These are phyloP conservation scores for Lentithecium fluviatile DNA, from an alignment of 495 filamentous ascomycete genomes.

Conservation along the genomic window DNA sequence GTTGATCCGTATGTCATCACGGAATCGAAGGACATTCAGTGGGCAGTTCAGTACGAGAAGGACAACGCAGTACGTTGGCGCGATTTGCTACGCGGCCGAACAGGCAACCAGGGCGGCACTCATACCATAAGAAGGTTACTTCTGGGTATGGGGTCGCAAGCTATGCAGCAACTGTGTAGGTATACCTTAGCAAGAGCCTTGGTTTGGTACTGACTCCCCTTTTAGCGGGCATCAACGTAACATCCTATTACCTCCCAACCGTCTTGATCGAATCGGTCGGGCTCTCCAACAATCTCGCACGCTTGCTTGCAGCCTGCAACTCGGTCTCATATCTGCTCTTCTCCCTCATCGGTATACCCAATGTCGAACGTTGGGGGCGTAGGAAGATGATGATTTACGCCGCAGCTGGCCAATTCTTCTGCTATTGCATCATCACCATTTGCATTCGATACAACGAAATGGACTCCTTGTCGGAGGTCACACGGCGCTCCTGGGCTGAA, in stretches of 20 bases:
- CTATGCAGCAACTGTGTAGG: conserved; percentile 59
- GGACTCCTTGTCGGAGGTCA: conserved; percentile 8
- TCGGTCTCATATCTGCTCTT: conserved; percentile 53
- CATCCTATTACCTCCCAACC: conserved; percentile 51
- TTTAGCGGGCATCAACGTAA: conserved; percentile 30
- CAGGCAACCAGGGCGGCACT: conserved; percentile 43
- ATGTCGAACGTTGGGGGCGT: conserved; percentile 54
- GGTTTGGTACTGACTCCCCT: not conserved
- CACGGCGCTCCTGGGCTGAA: conserved; percentile 37
- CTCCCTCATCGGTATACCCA: conserved; percentile 46
- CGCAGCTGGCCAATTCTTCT: conserved; percentile 49
- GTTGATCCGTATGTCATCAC: conserved; percentile 50
- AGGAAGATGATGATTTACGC: conserved; percentile 56
- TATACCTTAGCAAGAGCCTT: not conserved
- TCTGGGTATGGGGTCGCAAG: conserved; percentile 53
- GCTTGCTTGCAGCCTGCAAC: conserved; percentile 54
- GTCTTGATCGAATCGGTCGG: conserved; percentile 55
- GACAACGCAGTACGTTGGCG: conserved; percentile 51
- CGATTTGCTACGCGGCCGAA: conserved; percentile 49
- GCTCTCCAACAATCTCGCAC: conserved; percentile 48
- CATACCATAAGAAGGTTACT: conserved; percentile 51
- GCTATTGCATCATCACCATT: conserved; percentile 58
- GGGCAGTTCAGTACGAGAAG: conserved; percentile 50
- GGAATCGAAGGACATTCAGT: conserved; percentile 51
- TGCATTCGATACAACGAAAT: conserved; percentile 50